phyloP scores from a whole-genome alignment of 2,329 filamentous ascomycete species.

The Balansia obtecta region DNA sequence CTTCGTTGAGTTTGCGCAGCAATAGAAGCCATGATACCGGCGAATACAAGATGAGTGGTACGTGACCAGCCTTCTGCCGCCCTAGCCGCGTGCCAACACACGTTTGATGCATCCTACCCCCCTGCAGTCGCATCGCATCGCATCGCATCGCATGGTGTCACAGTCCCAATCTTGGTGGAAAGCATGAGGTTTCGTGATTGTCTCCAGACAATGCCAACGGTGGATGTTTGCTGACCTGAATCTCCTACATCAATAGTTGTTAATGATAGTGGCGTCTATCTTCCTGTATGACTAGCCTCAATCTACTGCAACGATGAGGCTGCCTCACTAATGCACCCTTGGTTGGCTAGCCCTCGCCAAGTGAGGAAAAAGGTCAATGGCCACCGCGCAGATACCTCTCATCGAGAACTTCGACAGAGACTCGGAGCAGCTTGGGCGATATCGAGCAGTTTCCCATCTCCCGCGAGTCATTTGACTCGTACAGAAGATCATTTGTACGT shows the following conservation, averaged over 20 bases:
- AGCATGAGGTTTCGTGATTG: background rate
- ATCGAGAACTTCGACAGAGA: conserved; percentile 42
- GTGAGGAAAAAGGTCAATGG: conserved; percentile 77
- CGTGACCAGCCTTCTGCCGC: conserved; percentile 17
- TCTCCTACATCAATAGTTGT: conserved; percentile 50
- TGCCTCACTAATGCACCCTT: conserved; percentile 6
- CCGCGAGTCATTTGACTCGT: conserved; percentile 92
- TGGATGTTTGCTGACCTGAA: conserved; percentile 2
- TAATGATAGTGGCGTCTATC: conserved; percentile 88
- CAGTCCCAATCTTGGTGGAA: background rate
- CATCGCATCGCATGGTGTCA: background rate
- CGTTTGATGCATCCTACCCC: background rate
- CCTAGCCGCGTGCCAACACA: background rate
- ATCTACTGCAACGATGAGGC: background rate
- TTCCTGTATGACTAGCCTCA: conserved; percentile 51
- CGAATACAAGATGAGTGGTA: conserved; percentile 74
- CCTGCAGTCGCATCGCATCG: background rate
- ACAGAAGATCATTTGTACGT: conserved; percentile 85
- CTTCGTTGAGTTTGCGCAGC: conserved; percentile 49
- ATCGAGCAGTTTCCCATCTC: conserved; percentile 94
- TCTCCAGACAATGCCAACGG: conserved; percentile 16
- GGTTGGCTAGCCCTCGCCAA: conserved; percentile 60
- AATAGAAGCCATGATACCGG: conserved; percentile 49
- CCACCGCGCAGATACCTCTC: conserved; percentile 35
- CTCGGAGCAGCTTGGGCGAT: conserved; percentile 55